phyloP scores from a whole-genome alignment of 495 filamentous ascomycete species.

The Lasiosphaeriaceae sp. region DNA sequence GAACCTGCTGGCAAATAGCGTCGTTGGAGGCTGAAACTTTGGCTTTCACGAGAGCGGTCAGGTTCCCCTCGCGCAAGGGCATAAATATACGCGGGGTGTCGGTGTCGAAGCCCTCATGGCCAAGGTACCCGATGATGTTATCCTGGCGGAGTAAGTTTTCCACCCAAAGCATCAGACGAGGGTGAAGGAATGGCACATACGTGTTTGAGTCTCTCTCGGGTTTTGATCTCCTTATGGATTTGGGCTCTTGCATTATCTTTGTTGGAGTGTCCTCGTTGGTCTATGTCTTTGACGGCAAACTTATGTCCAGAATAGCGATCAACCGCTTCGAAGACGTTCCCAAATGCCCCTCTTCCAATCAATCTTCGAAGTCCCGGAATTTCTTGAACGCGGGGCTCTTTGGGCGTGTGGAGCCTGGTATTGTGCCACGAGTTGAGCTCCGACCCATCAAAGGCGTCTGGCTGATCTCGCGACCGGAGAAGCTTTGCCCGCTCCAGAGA shows the following conservation, averaged over 20 bases:
- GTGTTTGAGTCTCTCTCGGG: not conserved
- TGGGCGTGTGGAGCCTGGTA: not conserved
- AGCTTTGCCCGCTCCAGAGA: not conserved
- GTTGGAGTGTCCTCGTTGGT: not conserved
- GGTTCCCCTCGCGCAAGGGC: not conserved
- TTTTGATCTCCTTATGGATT: conserved; percentile 10
- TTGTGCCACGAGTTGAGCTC: not conserved
- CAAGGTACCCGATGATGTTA: conserved; percentile 13
- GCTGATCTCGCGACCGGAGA: not conserved
- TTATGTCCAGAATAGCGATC: not conserved
- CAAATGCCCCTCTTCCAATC: not conserved
- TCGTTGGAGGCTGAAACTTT: not conserved
- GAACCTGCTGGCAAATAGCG: not conserved
- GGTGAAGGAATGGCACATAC: conserved; percentile 4
- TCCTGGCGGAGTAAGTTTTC: not conserved
- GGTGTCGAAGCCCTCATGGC: not conserved
- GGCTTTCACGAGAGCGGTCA: not conserved
- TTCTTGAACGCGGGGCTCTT: not conserved
- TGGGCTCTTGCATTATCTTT: not conserved
- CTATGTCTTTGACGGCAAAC: conserved; percentile 16
- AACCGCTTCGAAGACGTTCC: not conserved
- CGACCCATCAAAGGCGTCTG: not conserved
- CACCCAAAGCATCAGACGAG: not conserved
- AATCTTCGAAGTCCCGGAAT: not conserved
- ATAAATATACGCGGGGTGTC: conserved; percentile 5